Evolutionary conservation across 73 alveolate species (phyloP), one percentile per base, ranked within the genome.

Genomic region (Paramecium biaurelia): DNA sequence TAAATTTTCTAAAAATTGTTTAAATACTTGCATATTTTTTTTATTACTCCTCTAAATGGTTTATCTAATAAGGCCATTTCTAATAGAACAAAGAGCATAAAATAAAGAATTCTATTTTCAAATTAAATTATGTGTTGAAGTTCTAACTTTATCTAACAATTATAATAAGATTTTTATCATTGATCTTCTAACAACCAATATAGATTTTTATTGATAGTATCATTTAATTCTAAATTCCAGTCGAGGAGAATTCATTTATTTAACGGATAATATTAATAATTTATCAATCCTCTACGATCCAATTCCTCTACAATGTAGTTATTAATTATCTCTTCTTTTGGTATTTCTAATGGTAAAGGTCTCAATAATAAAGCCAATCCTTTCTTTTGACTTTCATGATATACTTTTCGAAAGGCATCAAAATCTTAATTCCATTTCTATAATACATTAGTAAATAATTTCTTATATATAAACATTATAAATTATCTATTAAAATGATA

Each of bases 41-140:
- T 79, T 79, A 12, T 98, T 84, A 95, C 90, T 92, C 96, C 96
- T 74, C 95, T 95, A 93, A 96, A 97, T 12, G 99, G 99, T 70
- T 95, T 96, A 37, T 93, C 95, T 92, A 93, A 88, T 85, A 93
- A 30, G 30, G 95, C 82, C 97, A 95, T 90, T 74, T 97, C 98
- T 37, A 97, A 84, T 37, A 97, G 58, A 30, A 95, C 85, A 58
- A n/a, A 92, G 95, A 7, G 98, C 97, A 92, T 97, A 97, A 34
- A 93, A 76, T 92, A 96, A 95, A 85, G 99, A 95, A 90, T 97
- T 97, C 93, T 96, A 95, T 92, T 97, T 97, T 98, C 98, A 97
- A 67, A 96, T 94, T 24, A 93, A 63, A 93, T 97, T 97, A 35
- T 94, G 87, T 45, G 99, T 96, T 32, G 87, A 68, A 12, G 67